Percentiles rank a stretch among this genome's conserved stretches.
These are phyloP conservation scores for Fusarium nanum DNA, from an alignment of 2,329 filamentous ascomycete genomes.

Conservation along the genomic window DNA sequence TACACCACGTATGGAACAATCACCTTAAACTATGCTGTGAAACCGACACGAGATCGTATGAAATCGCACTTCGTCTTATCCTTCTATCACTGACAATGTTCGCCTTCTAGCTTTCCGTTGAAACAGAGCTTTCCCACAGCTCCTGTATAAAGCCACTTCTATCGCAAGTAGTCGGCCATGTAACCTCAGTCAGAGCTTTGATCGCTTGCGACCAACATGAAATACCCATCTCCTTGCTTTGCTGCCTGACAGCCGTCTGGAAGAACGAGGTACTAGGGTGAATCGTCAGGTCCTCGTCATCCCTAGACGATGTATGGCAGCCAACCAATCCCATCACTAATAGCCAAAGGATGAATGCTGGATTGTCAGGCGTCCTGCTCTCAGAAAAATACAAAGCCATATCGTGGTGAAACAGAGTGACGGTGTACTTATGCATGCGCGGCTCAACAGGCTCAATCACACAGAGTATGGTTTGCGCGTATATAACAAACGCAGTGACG, in stretches of 20 bases:
- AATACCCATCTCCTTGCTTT: neutral
- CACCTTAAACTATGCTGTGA: too few relatives aligned
- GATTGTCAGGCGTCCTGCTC: neutral
- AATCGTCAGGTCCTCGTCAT: neutral
- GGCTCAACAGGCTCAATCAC: neutral
- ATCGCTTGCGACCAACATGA: neutral
- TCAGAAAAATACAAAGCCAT: neutral
- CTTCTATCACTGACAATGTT: too few relatives aligned
- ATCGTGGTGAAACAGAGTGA: neutral
- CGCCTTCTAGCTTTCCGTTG: too few relatives aligned
- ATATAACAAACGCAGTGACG: neutral
- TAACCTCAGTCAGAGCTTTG: neutral
- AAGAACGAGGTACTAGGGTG: neutral
- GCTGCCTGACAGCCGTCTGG: neutral
- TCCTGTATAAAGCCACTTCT: neutral
- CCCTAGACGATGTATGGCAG: rapidly evolving
- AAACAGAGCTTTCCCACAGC: conserved; percentile 10
- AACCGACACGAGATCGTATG: too few relatives aligned
- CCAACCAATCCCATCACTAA: neutral
- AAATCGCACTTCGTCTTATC: too few relatives aligned
- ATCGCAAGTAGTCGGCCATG: neutral
- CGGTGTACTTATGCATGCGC: neutral
- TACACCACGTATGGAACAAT: too few relatives aligned
- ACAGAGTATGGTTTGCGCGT: neutral
- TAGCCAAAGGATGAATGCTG: neutral